phyloP scores from a whole-genome alignment of 1,139 yeast genomes.

The Scheffersomyces titani region DNA sequence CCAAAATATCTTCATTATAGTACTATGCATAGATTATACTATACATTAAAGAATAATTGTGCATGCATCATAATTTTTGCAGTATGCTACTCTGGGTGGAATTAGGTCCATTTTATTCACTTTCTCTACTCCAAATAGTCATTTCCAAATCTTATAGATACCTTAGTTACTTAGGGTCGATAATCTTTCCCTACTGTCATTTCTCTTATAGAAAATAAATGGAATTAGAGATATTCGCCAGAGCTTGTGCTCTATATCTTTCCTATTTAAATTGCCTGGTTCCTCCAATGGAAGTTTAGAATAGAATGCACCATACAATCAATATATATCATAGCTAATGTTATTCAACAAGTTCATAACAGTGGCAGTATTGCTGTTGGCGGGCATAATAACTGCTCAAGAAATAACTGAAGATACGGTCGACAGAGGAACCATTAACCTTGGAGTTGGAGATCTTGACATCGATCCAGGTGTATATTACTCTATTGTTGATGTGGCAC shows the following conservation, averaged over 20 bases:
- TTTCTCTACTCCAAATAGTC: background rate
- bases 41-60: background rate
- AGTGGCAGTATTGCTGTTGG: background rate
- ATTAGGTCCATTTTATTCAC: background rate
- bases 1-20: background rate
- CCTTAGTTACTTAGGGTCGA: background rate
- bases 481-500: slow-evolving; percentile 14
- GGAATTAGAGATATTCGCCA: background rate
- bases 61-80: background rate
- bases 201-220: background rate
- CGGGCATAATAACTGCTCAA: background rate
- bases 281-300: background rate
- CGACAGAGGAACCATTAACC: slow-evolving; percentile 7
- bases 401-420: slow-evolving; percentile 5
- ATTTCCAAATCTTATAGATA: background rate
- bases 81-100: background rate
- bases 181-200: background rate
- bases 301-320: background rate
- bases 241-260: background rate
- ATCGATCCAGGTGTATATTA: slow-evolving; percentile 13
- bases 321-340: background rate
- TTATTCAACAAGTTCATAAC: background rate
- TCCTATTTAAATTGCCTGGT: background rate
- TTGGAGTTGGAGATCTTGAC: slow-evolving; percentile 8
- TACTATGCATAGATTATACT: background rate